Base-by-base conservation (phyloP, 2,329 filamentous ascomycete species). In the Geosmithia putterillii region DNA sequence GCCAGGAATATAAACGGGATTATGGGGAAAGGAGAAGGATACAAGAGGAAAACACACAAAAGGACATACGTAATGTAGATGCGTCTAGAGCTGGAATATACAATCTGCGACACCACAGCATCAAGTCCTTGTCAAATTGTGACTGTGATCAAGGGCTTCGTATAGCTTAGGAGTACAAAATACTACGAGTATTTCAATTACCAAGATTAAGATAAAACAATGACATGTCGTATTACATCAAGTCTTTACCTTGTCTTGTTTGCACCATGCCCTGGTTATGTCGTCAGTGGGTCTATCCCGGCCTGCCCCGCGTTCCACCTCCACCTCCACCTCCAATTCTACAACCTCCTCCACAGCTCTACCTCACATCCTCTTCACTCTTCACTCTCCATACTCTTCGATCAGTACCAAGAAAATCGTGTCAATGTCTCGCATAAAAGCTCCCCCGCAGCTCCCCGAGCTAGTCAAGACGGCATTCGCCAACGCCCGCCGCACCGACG, bases 401-500 rank as follows among this genome's bases (percentile, higher is more conserved):
- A 10, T 35, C 17, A 22, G 8, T 39, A 21, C 28, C 28, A 10
- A 37, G 3, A 7, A 36, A 18, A 20, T 7, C 14, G 7, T 42
- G 46, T 50, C 49, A 38, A 70, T 71, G 65, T 47, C 60, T 22
- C 59, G 58, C 4, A 50, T 66, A 39, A 64, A 58, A 36, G 63
- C 60, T 1, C 71, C 71, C 0, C 45, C 55, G 3, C 68, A 70
- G 45, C 65, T 79, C 1, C 71, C 72, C 1, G 62, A 65, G 2
- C 65, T 78, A 14, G 71, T 78, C 45, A 66, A 62, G 42, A 45
- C 62, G 1, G 60, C 70, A 3, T 78, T 78, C 52, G 52, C 57
- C 43, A 66, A 63, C 40, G 74, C 74, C 17, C 62, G 60, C 10
- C 54, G 59, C 10, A 65, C 58, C 44, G 70, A 69, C 43, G 70